phyloP scores from a whole-genome alignment of 75 land plant genomes.

The Sequoia sempervirens region DNA sequence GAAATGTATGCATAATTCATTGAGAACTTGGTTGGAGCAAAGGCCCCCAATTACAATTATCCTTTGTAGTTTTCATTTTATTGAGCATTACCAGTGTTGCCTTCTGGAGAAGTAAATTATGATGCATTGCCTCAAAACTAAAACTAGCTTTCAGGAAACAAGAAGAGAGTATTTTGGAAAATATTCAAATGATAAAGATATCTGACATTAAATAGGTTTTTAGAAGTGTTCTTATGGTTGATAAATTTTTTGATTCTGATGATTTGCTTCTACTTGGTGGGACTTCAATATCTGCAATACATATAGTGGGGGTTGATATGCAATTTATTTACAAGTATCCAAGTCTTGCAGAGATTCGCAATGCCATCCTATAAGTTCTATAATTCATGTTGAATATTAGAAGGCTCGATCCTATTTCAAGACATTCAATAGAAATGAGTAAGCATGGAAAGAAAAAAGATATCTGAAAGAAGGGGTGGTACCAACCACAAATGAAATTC shows the following conservation, averaged over 20 bases:
- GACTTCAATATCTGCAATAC: conserved; percentile 76
- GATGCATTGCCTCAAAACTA: conserved; percentile 17
- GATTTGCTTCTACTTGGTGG: conserved; percentile 79
- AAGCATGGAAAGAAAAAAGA: not conserved
- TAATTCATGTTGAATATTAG: not conserved
- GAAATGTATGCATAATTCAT: conserved; percentile 8
- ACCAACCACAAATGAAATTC: too few relatives aligned
- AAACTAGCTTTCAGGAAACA: not conserved
- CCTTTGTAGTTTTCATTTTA: conserved; percentile 27
- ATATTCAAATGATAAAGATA: not conserved
- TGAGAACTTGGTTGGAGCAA: conserved; percentile 49
- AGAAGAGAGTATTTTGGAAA: not conserved
- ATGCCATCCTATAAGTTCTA: conserved; percentile 18
- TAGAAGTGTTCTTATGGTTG: conserved; percentile 39
- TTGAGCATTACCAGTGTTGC: conserved; percentile 36
- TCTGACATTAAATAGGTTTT: conserved; percentile 72
- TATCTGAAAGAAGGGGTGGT: too few relatives aligned
- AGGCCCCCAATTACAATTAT: conserved; percentile 57
- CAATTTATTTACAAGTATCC: conserved; percentile 48
- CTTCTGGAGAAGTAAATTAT: conserved; percentile 74
- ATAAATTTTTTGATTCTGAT: conserved; percentile 42
- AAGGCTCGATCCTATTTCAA: not conserved
- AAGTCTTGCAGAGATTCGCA: conserved; percentile 31
- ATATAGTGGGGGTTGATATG: conserved; percentile 67
- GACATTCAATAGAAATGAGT: not conserved